These are phyloP conservation scores for Pseudogymnoascus sp. DNA, from an alignment of 2,329 filamentous ascomycete genomes.

Conservation along the genomic window DNA sequence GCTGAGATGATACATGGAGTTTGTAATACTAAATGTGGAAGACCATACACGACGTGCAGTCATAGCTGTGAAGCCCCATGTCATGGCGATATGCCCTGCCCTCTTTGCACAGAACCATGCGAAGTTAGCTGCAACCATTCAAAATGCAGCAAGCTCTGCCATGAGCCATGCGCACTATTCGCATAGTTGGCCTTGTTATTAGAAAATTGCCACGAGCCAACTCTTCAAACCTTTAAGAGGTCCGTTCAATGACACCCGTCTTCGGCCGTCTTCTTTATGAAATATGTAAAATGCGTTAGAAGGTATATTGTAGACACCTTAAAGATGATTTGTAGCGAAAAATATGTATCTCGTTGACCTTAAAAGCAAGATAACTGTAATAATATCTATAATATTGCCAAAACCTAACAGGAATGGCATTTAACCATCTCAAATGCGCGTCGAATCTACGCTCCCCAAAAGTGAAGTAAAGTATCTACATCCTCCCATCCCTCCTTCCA, in stretches of 20 bases:
- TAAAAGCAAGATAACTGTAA: not conserved
- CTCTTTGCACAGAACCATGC: conserved; percentile 44
- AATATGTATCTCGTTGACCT: not conserved
- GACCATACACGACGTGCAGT: conserved; percentile 47
- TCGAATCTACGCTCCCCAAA: not conserved
- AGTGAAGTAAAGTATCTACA: not conserved
- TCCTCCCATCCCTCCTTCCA: not conserved
- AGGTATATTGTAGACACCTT: not conserved
- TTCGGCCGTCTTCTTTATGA: not conserved
- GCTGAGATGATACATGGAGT: conserved; percentile 37
- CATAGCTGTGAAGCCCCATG: conserved; percentile 50
- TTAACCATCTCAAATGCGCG: not conserved
- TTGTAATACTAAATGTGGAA: conserved; percentile 45
- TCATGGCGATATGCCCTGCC: conserved; percentile 44
- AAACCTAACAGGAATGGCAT: not conserved
- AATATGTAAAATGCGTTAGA: not conserved
- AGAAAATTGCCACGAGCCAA: not conserved
- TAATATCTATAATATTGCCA: not conserved
- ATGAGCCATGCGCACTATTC: conserved; percentile 48
- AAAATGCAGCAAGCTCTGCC: conserved; percentile 48
- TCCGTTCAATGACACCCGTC: not conserved
- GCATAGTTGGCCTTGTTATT: not conserved
- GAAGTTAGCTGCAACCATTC: conserved; percentile 53
- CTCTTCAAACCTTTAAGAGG: not conserved
- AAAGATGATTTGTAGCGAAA: not conserved